phyloP scores from a whole-genome alignment of 139 green algal species.

The Coccomyxa sp. region DNA sequence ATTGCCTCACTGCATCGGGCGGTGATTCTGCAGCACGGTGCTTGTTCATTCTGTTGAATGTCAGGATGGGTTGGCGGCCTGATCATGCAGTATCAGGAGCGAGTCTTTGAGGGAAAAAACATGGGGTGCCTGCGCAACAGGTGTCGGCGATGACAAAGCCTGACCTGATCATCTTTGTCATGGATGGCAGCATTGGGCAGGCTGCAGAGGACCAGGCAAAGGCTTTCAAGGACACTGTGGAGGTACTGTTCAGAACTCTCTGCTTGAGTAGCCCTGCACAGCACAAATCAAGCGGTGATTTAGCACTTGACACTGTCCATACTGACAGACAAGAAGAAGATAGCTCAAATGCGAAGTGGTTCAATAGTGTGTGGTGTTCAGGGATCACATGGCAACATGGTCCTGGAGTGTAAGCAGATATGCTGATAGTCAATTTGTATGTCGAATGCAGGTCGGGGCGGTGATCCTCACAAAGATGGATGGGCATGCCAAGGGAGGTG shows the following conservation, averaged over 20 bases:
- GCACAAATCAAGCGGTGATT: not conserved
- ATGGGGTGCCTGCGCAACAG: not conserved
- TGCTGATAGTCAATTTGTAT: too few species aligned
- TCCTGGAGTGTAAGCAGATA: too few species aligned
- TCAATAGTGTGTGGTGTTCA: too few species aligned
- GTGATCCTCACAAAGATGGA: slow-evolving; percentile 99
- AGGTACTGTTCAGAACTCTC: slow-evolving; percentile 41
- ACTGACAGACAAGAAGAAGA: too few species aligned
- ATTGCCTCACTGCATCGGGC: not conserved
- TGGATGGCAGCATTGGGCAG: slow-evolving; percentile 97
- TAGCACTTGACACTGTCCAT: too few species aligned
- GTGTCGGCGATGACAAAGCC: slow-evolving; percentile 66
- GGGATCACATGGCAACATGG: too few species aligned
- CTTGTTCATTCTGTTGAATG: too few species aligned
- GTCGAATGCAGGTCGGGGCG: slow-evolving; percentile 60
- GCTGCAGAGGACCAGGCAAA: slow-evolving; percentile 95
- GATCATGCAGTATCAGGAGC: too few species aligned
- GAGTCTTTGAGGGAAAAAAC: not conserved
- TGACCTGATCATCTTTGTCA: slow-evolving; percentile 95
- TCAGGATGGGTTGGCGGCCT: too few species aligned
- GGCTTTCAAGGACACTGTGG: slow-evolving; percentile 92
- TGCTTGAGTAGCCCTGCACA: not conserved
- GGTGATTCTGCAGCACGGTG: not conserved
- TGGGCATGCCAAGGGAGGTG: slow-evolving; percentile 96
- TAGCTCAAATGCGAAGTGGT: too few species aligned